These are phyloP conservation scores for Jimgerdemannia lactiflua DNA, from an alignment of 192 early-diverging fungal species.

Conservation along the genomic window DNA sequence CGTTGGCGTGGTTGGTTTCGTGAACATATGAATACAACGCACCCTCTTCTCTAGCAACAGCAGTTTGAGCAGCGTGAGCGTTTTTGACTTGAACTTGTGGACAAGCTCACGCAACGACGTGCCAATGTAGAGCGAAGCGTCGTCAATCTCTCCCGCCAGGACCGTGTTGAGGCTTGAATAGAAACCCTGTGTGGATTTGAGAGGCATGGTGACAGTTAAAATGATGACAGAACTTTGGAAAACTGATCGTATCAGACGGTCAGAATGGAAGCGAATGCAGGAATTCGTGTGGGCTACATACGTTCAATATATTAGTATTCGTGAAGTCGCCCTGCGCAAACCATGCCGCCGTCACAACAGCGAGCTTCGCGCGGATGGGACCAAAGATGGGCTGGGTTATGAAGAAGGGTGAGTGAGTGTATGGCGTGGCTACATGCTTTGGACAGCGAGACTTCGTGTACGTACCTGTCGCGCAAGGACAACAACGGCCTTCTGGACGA, in stretches of 20 bases:
- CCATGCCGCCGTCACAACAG: constrained; percentile 76
- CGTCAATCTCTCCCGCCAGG: constrained; percentile 52
- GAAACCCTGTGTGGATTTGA: constrained; percentile 45
- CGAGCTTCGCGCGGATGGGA: constrained; percentile 66
- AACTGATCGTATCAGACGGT: not conserved
- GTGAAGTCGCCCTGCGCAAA: constrained; percentile 79
- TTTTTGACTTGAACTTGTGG: constrained; percentile 72
- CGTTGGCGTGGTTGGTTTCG: not conserved
- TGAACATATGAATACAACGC: not conserved
- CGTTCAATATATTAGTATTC: constrained; percentile 71
- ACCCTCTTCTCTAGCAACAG: constrained; percentile 72
- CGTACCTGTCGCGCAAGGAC: constrained; percentile 62
- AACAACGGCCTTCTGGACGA: constrained; percentile 81
- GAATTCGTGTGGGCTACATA: constrained; percentile 10
- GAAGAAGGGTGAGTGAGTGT: not conserved
- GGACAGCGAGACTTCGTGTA: not conserved
- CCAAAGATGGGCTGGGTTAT: constrained; percentile 59
- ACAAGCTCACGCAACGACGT: constrained; percentile 70
- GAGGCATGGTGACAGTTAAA: constrained; percentile 8
- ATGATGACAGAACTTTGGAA: not conserved
- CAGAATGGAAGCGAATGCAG: no score
- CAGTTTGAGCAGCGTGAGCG: constrained; percentile 73
- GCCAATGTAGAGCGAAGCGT: constrained; percentile 67
- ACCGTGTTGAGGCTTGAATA: constrained; percentile 56
- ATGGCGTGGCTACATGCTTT: no score